Evolutionary conservation across 352 stramenopile genomes (phyloP), one percentile per base, ranked within the genome.

Genomic region (Phytopythium oedochilum): DNA sequence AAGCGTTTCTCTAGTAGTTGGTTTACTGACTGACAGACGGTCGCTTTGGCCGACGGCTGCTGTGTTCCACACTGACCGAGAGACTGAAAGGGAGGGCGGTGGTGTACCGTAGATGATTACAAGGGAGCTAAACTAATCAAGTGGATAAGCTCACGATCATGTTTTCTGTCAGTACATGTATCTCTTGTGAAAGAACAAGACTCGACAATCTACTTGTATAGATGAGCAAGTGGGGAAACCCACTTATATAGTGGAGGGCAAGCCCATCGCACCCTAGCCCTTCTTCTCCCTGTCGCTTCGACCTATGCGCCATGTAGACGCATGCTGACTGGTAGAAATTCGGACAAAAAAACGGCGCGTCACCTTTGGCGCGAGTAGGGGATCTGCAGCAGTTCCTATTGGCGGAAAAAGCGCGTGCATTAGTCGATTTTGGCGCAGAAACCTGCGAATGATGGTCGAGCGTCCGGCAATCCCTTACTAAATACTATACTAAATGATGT

Each of bases 281-380:
- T 14, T n/a, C 38, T 10, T 44, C n/a, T 44, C 38, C 42, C 47
- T 53, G 47, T 53, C 47, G 47, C 47, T 42, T 32, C 10, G 38
- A 20, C 10, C 10, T 44, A 20, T 48, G 29, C 32, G 34, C 22
- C 47, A 39, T n/a, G 29, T 25, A 9, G 20, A 11, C 7, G 29
- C n/a, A 18, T 20, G 10, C 11, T 17, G n/a, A 53, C 28, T 53
- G 47, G 47, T 12, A 29, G 47, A 53, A 53, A 53, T 32, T 29
- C 26, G 8, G 4, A 3, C 10, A 22, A 4, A 34, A 17, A 22
- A 1, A 12, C 42, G 32, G 42, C 42, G 42, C 26, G 42, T 48
- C 42, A 48, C 20, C 23, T 7, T 32, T 34, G 6, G 23, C 38
- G 42, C 23, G 40, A 22, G 40, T 17, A 47, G 40, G 40, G 22